phyloP scores from a whole-genome alignment of 2,329 filamentous ascomycete genomes.

The Intubia oerlemansii region DNA sequence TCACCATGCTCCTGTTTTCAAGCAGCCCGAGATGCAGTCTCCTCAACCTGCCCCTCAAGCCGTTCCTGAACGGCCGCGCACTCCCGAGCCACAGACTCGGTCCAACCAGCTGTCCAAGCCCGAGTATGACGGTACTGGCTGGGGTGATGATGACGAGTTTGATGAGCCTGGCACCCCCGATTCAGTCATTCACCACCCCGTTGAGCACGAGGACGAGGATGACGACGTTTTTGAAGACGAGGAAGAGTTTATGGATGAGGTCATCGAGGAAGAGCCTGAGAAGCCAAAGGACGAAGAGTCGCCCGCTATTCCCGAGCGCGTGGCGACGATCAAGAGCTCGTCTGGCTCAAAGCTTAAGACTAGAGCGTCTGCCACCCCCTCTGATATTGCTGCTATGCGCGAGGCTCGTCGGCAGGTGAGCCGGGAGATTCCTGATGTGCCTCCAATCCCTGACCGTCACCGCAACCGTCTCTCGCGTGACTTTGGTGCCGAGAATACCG shows the following conservation, averaged over 20 bases:
- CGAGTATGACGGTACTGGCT: constrained; percentile 41
- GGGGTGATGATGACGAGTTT: constrained; percentile 34
- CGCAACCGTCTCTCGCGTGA: constrained; percentile 31
- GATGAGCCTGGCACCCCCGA: constrained; percentile 57
- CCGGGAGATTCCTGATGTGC: constrained; percentile 40
- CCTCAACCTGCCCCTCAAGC: too few species aligned
- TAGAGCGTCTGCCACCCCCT: constrained; percentile 66
- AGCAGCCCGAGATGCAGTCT: neutral
- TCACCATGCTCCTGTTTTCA: neutral
- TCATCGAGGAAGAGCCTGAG: neutral
- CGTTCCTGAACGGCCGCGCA: too few species aligned
- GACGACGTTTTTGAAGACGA: constrained; percentile 1
- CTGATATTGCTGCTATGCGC: constrained; percentile 67
- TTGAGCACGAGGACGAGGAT: constrained; percentile 16
- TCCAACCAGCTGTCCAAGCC: constrained; percentile 29
- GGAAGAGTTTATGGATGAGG: neutral
- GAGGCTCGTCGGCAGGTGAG: constrained; percentile 72
- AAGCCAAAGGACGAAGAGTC: constrained; percentile 19
- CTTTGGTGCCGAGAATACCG: constrained; percentile 15
- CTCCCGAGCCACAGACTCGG: constrained; percentile 27
- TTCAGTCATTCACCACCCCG: constrained; percentile 67
- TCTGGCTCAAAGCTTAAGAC: constrained; percentile 76
- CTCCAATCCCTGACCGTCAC: constrained; percentile 39
- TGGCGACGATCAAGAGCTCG: constrained; percentile 67
- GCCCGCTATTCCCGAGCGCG: constrained; percentile 53